Conservation (phyloP, 257 asterid genomes). For the Misopates orontium region DNA sequence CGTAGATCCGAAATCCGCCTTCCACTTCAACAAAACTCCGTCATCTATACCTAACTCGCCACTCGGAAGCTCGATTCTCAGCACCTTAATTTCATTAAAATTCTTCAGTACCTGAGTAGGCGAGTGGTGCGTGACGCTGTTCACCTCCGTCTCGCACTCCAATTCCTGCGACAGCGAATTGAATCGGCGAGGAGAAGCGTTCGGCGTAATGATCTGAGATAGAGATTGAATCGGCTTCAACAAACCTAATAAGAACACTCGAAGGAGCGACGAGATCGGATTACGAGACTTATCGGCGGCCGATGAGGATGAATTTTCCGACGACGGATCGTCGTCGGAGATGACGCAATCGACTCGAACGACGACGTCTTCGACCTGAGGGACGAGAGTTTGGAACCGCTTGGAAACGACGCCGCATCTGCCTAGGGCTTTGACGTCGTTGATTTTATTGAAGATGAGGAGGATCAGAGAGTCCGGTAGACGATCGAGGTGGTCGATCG, state of each 20-base stretch:
- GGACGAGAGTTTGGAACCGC: constrained; percentile 71
- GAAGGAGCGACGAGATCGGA: constrained; percentile 62
- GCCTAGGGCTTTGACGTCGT: constrained; percentile 86
- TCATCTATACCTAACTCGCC: constrained; percentile 74
- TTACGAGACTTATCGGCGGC: constrained; percentile 56
- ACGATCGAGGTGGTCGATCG: constrained; percentile 72
- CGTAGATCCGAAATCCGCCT: constrained; percentile 74
- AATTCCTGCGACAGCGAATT: constrained; percentile 33
- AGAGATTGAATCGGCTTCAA: constrained; percentile 74
- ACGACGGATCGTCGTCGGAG: constrained; percentile 73
- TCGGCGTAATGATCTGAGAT: constrained; percentile 59
- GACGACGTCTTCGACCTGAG: constrained; percentile 79
- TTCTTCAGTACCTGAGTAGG: constrained; percentile 76
- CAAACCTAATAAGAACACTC: constrained; percentile 53
- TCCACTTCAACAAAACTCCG: constrained; percentile 71
- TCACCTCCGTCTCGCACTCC: constrained; percentile 38
- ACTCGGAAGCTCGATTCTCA: constrained; percentile 61
- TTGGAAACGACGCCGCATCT: constrained; percentile 77
- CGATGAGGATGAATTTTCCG: constrained; percentile 29
- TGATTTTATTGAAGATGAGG: constrained; percentile 79
- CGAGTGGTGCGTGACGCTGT: constrained; percentile 63
- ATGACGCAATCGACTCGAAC: constrained; percentile 96
- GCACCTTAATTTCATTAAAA: constrained; percentile 56
- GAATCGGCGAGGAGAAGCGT: constrained; percentile 39
- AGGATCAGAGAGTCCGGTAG: constrained; percentile 72